Evolutionary conservation across 78 protist genomes (phyloP), one percentile per base, ranked within the genome.

Genomic region (Chrysochromulina tobinii): DNA sequence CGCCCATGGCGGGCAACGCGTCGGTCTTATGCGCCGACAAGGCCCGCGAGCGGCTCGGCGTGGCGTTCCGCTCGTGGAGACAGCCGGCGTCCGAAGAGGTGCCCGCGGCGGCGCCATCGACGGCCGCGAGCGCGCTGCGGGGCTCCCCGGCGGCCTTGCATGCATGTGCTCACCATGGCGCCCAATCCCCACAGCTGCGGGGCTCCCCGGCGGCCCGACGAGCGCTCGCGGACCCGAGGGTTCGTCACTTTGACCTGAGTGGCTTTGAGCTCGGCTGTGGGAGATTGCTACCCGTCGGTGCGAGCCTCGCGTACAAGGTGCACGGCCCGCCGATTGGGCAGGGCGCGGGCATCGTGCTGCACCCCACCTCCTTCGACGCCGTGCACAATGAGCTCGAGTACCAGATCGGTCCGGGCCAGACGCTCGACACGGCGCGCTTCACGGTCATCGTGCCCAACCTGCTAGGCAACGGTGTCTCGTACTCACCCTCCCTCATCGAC

Each of bases 321-420:
- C 17, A 67, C 73, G 73, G 73, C 38, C 23, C 25, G 73, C 73
- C 73, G 38, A 25, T 18, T 8, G n/a, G 8, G 18, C 38, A 7
- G 18, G n/a, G 23, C 23, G 38, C 38, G 12, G 83, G 89, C 58
- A 38, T 85, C 18, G 48, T 85, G 0, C 58, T 85, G 75, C 89
- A 85, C 89, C 89, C 89, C 9, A 85, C 89, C 5, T 48, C 59
- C 5, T 85, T 59, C 59, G 89, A 85, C n/a, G 89, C 89, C 8
- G 89, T 85, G 48, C 89, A 85, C 73, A 2, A 1, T 5, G 89
- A 85, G 89, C 89, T 85, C 89, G 89, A 85, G 73, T 61, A 85
- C 89, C 3, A 48, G 14, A 85, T 85, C 54, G 89, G 89, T 38
- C n/a, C 23, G 6, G 89, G 89, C 23, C 25, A 3, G 20, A 85